Evolutionary conservation across 1,284 basidiomycete species (phyloP), one percentile per base, ranked within the genome.

Genomic region (Pascua sp.): DNA sequence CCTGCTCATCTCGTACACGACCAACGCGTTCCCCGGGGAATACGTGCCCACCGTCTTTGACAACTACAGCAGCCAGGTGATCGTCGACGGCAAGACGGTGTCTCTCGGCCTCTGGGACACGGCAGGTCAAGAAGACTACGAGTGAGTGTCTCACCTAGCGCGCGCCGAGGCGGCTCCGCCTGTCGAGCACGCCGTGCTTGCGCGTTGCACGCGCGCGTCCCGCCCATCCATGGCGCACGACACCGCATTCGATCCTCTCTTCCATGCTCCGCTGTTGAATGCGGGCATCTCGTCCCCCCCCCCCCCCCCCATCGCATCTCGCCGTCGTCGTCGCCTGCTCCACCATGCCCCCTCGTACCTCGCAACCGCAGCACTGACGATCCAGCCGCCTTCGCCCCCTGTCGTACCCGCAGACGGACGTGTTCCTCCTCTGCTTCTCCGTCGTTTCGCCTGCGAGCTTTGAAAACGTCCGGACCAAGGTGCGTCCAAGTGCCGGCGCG

Each of bases 361-460:
- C 3, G 24, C 24, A 32, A 32, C 24, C 24, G 24, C 24, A 32
- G 24, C 24, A 32, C 52, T 52, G 15, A 52, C 58, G 42, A 10
- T 17, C 18, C 78, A 96, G 98, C 79, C 90, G 96, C 56, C 88
- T 99, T 69, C 89, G 96, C 68, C 96, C 96, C 53, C 84, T 98
- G 64, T 95, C 91, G 61, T 99, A 99, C 80, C 96, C 96, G 9
- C 96, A 98, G 79, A 98, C 96, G 52, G 96, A 99, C 76, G 93
- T 99, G 42, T 98, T 99, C 82, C 83, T 99, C 75, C 93, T 98
- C 77, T 98, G 96, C 78, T 99, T 98, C 83, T 96, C 92, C 47
- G 84, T 98, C 63, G 94, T 97, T 72, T 93, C 90, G 69, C 96
- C 96, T 38, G 91, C 96, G 24, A 91, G 89, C 78, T 98, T 93